These are phyloP conservation scores for Nakazawaea holstii DNA, from an alignment of 805 yeast species.

Conservation along the genomic window DNA sequence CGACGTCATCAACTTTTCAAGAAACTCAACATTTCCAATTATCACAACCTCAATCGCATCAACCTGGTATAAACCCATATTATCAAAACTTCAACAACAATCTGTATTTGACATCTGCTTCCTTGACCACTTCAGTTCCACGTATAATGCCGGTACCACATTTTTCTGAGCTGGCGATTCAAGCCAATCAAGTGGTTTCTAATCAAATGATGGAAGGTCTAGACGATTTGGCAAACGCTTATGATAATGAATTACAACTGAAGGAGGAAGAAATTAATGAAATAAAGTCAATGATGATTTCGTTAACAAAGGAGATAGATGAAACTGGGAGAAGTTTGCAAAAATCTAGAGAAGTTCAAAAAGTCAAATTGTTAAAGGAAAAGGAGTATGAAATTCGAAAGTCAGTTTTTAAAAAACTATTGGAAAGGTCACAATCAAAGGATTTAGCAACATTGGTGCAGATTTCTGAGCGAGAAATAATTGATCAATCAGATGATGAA, in stretches of 20 bases:
- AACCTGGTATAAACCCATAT: constrained; percentile 13
- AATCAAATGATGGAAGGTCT: constrained; percentile 46
- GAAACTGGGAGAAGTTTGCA: constrained; percentile 24
- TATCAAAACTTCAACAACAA: constrained; percentile 11
- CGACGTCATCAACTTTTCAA: constrained; percentile 7
- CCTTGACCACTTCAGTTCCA: constrained; percentile 13
- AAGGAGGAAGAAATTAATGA: constrained; percentile 31
- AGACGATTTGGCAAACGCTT: constrained; percentile 41
- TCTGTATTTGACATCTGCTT: constrained; percentile 2
- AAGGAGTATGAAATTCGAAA: constrained; percentile 3
- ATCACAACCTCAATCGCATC: constrained; percentile 5
- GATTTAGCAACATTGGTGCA: constrained; percentile 39
- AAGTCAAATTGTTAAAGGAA: constrained; percentile 14
- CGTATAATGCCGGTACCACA: constrained; percentile 29
- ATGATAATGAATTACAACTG: constrained; percentile 46
- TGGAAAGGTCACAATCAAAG: constrained; percentile 39
- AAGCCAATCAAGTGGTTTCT: constrained; percentile 45
- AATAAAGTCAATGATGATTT: constrained; percentile 19
- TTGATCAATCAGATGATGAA: constrained; percentile 11
- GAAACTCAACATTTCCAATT: constrained; percentile 6
- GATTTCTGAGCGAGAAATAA: constrained; percentile 25
- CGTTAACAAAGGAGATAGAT: constrained; percentile 27
- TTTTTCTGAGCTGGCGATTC: constrained; percentile 48
- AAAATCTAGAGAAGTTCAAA: constrained; percentile 23
- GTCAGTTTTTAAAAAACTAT: constrained; percentile 17